These are phyloP conservation scores for Ambrosia hybrid DNA, from an alignment of 140 eudicot genomes.

Conservation along the genomic window DNA sequence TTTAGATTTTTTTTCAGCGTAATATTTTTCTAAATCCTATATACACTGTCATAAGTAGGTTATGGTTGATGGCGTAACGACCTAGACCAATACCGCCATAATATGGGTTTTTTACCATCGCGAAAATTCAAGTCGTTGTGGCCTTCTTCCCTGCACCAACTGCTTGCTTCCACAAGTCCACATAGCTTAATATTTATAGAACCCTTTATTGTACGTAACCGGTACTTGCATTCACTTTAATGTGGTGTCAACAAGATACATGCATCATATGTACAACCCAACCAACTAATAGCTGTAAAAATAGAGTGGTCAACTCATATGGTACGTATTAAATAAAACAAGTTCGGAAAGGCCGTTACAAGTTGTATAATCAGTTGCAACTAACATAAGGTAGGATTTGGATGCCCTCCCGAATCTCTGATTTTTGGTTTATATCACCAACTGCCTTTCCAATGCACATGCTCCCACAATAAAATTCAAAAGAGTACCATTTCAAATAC, in stretches of 20 bases:
- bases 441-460: slow-evolving; percentile 12
- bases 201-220: not conserved
- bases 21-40: no score
- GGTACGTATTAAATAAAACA: not conserved
- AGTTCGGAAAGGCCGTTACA: slow-evolving; percentile 20
- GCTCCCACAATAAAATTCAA: not conserved
- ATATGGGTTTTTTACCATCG: no score
- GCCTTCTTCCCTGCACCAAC: no score
- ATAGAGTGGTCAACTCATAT: slow-evolving; percentile 8
- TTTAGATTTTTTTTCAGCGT: no score
- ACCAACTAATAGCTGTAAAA: not conserved
- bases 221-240: not conserved
- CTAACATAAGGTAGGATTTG: slow-evolving; percentile 27
- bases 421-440: slow-evolving; percentile 23
- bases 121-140: no score
- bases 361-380: slow-evolving; percentile 21
- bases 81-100: no score
- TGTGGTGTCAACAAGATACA: not conserved
- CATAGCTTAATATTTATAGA: not conserved
- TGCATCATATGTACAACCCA: slow-evolving; percentile 9
- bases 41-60: no score
- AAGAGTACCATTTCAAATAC: not conserved
- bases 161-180: no score
- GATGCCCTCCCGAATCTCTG: slow-evolving; percentile 36
- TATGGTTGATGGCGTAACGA: no score